These are phyloP conservation scores for Pseudozyma hubeiensis DNA, from an alignment of 1,284 basidiomycete species.

Conservation along the genomic window DNA sequence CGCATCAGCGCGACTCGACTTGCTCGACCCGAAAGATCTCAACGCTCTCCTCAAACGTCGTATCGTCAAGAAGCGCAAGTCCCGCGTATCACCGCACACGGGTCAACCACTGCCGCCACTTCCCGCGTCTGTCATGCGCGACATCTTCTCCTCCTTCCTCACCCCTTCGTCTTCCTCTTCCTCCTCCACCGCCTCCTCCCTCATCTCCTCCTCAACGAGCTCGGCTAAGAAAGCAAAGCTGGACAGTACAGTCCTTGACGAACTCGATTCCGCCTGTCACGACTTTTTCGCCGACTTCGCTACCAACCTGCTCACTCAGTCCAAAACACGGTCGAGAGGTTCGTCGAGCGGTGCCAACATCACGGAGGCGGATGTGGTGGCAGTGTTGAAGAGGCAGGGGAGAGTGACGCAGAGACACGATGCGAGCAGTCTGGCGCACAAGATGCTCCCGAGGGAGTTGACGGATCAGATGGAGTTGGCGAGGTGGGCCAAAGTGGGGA, in stretches of 20 bases:
- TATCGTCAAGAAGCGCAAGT: slow-evolving; percentile 47
- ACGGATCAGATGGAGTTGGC: slow-evolving; percentile 49
- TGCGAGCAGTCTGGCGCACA: slow-evolving; percentile 34
- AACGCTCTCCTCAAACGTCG: slow-evolving; percentile 45
- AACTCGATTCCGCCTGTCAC: slow-evolving; percentile 37
- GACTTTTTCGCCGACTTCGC: slow-evolving; percentile 46
- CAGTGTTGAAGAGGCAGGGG: slow-evolving; percentile 43
- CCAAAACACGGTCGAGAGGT: slow-evolving; percentile 10
- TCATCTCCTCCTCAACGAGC: slow-evolving; percentile 7
- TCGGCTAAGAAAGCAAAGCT: slow-evolving; percentile 26
- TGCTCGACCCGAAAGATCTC: slow-evolving; percentile 41
- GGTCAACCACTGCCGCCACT: slow-evolving; percentile 30
- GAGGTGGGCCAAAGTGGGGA: slow-evolving; percentile 35
- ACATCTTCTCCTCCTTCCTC: slow-evolving; percentile 45
- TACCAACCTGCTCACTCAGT: slow-evolving; percentile 20
- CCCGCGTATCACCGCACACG: slow-evolving; percentile 32
- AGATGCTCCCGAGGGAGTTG: slow-evolving; percentile 39
- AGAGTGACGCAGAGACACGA: slow-evolving; percentile 37
- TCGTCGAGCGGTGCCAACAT: slow-evolving; percentile 15
- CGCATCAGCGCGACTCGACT: slow-evolving; percentile 19
- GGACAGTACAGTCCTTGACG: slow-evolving; percentile 33
- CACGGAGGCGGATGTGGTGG: slow-evolving; percentile 40
- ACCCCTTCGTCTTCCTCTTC: slow-evolving; percentile 14
- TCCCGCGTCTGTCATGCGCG: slow-evolving; percentile 37
- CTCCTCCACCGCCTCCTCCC: slow-evolving; percentile 7